phyloP scores from a whole-genome alignment of 306 rosid genomes.

The Vigna radiata region DNA sequence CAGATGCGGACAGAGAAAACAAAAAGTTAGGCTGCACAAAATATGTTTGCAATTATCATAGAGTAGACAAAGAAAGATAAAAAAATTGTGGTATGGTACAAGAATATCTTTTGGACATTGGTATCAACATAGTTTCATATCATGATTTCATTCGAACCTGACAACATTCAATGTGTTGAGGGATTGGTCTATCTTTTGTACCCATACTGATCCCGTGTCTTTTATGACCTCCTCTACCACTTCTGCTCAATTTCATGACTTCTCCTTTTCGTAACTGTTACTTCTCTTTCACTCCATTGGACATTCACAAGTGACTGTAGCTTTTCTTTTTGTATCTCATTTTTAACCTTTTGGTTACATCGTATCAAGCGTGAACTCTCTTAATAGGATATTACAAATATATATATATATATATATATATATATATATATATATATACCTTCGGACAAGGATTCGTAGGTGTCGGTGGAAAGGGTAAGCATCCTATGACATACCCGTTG shows the following conservation, averaged over 20 bases:
- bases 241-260: conserved; percentile 31
- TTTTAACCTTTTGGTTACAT: conserved; percentile 30
- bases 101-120: background rate
- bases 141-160: conserved; percentile 24
- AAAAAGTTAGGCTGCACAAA: background rate
- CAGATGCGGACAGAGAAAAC: background rate
- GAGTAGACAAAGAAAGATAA: background rate
- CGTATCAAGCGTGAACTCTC: background rate
- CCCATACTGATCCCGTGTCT: background rate
- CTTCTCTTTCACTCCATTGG: conserved; percentile 36
- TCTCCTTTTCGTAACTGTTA: conserved; percentile 29
- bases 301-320: conserved; percentile 19
- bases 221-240: conserved; percentile 35
- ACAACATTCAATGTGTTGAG: conserved; percentile 28
- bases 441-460: conserved; percentile 27
- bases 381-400: conserved; percentile 4
- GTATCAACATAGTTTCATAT: background rate
- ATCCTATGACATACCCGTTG: conserved; percentile 52
- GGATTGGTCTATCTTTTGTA: background rate
- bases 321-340: background rate
- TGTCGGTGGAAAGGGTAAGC: conserved; percentile 55
- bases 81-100: background rate
- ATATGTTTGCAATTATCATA: background rate
- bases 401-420: background rate
- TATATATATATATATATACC: background rate